Base-by-base conservation (phyloP, 331 rosid species). In the Telfairia occidentalis region DNA sequence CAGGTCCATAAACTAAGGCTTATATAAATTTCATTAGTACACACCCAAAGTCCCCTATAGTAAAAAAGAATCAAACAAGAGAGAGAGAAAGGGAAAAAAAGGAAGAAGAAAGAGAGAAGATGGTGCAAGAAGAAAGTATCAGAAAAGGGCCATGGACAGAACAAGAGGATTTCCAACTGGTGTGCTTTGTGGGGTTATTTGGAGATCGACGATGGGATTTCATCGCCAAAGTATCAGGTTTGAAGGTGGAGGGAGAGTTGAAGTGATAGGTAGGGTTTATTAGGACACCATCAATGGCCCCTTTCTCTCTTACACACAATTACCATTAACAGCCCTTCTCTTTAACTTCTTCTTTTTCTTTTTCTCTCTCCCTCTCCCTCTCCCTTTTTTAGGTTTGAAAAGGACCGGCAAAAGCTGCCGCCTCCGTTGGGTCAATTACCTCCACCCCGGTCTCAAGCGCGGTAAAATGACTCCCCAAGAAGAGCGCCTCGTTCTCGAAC, bases 161-260 rank as follows among this genome's bases (percentile, higher is more conserved):
- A 77, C 90, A 88, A 18, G 99, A 95, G 61, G 99, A 95, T 82
- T 49, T 90, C 75, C 90, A 95, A 74, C 58, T 95, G 82, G 86
- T 85, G 24, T 83, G 88, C 79, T 90, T 86, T 83, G 99, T 95
- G 52, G 87, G 94, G 35, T 61, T 95, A 76, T 90, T 92, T 64
- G 99, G 99, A 65, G 99, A 90, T 83, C 89, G 99, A 50, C 90
- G 92, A 77, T 95, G 99, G 99, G 99, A 95, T 76, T 90, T 87
- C 82, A 85, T 92, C 42, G 97, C 99, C 10, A 89, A 89, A 82
- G 97, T 95, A 54, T 95, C 99, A 95, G 99, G 99, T 95, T 95
- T 95, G 99, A 90, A 86, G 99, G 99, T 90, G 99, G 99, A 23
- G 99, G 99, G 99, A 84, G 97, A 88, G 82, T 85, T 66, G 57